These are phyloP conservation scores for Talaromyces thailandensis DNA, from an alignment of 495 filamentous ascomycete species.

Conservation along the genomic window DNA sequence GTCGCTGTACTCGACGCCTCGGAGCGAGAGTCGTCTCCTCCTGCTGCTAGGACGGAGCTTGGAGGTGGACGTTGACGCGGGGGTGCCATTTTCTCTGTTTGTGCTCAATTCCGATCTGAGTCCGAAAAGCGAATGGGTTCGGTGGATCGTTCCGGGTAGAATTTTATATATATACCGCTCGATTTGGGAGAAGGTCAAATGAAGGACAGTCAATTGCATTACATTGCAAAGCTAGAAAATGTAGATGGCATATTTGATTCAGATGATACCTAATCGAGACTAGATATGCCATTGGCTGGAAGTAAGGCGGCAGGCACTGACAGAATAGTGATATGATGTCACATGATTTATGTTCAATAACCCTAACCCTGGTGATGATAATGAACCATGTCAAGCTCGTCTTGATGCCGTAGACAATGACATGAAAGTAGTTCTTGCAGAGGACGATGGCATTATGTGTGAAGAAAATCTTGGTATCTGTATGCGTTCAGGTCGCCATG, in stretches of 20 bases:
- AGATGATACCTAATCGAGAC: background rate
- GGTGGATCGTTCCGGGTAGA: background rate
- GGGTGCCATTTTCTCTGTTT: conserved; percentile 27
- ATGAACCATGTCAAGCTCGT: background rate
- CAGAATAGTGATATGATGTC: background rate
- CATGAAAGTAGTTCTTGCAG: too few relatives aligned
- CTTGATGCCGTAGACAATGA: background rate
- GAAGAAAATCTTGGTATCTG: too few relatives aligned
- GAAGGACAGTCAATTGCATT: background rate
- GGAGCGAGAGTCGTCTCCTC: conserved; percentile 43
- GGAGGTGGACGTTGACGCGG: conserved; percentile 36
- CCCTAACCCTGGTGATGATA: background rate
- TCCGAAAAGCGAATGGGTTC: background rate
- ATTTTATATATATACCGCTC: background rate
- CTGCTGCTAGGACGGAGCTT: background rate
- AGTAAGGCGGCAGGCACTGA: background rate
- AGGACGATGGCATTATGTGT: too few relatives aligned
- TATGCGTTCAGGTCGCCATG: too few relatives aligned
- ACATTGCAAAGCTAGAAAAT: background rate
- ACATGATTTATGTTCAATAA: background rate
- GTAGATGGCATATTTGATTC: background rate
- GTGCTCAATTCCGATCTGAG: background rate
- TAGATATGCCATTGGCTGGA: background rate
- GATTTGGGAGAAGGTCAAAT: background rate
- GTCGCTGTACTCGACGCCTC: conserved; percentile 38